A percentile compares a stretch with the other conserved stretches of the same genome.
phyloP scores from a whole-genome alignment of 148 eudicot species.

The Rhododendron mucronatum region DNA sequence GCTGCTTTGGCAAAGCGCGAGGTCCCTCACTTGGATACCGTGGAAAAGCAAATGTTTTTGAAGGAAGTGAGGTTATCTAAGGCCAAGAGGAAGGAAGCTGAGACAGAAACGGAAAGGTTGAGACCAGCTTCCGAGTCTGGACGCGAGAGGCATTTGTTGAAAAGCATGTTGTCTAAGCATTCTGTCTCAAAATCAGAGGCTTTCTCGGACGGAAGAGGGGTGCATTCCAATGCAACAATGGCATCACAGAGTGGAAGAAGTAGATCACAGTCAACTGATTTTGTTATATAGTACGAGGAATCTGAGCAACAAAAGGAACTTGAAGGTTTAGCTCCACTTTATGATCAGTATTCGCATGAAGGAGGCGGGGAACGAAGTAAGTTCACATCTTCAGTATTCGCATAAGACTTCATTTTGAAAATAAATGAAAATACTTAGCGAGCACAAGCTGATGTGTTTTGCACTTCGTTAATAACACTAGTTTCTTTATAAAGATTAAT shows the following conservation, averaged over 20 bases:
- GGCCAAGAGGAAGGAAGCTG: constrained; percentile 51
- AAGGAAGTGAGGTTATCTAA: constrained; percentile 61
- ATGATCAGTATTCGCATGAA: constrained; percentile 27
- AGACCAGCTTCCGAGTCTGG: constrained; percentile 46
- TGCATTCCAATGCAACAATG: constrained; percentile 15
- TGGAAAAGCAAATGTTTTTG: constrained; percentile 54
- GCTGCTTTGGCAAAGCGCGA: no score
- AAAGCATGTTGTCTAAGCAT: constrained; percentile 58
- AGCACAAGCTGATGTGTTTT: no score
- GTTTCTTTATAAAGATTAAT: no score
- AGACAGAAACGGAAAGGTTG: constrained; percentile 37
- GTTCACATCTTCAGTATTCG: constrained; percentile 13
- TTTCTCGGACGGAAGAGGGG: constrained; percentile 21
- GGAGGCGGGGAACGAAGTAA: constrained; percentile 39
- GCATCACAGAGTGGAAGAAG: constrained; percentile 16
- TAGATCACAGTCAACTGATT: constrained; percentile 20
- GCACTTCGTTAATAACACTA: no score
- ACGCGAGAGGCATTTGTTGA: constrained; percentile 50
- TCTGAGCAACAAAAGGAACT: constrained; percentile 31
- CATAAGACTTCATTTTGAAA: background rate
- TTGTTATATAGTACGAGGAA: constrained; percentile 31
- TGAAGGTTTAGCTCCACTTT: constrained; percentile 20
- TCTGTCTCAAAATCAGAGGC: constrained; percentile 35
- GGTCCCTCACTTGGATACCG: constrained; percentile 26
- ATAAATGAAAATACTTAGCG: background rate